phyloP scores from a whole-genome alignment of 129 eudicot species.

The Daucus carota region DNA sequence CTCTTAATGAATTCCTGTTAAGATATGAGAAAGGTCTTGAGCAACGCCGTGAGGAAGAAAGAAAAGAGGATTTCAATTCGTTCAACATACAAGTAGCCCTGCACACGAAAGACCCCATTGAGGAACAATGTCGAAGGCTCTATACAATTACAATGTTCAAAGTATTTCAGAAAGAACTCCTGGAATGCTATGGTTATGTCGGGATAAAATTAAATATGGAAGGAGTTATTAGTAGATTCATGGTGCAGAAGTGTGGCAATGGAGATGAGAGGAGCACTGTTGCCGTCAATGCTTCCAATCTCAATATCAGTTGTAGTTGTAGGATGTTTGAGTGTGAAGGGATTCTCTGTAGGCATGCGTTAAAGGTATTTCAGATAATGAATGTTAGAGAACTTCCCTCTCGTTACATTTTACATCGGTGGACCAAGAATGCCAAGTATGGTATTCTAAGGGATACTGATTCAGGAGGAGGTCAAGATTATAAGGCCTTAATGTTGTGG shows the following conservation, averaged over 20 bases:
- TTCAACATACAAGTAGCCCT: constrained; percentile 54
- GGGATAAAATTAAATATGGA: constrained; percentile 70
- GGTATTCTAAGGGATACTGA: constrained; percentile 63
- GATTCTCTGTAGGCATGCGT: constrained; percentile 71
- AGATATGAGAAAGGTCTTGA: constrained; percentile 73
- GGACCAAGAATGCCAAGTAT: constrained; percentile 69
- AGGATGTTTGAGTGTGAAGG: constrained; percentile 90
- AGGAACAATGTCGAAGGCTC: constrained; percentile 70
- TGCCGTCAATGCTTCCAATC: constrained; percentile 71
- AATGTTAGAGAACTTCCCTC: constrained; percentile 78
- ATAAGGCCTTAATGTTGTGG: constrained; percentile 76
- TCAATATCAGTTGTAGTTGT: constrained; percentile 72
- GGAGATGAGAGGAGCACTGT: constrained; percentile 79
- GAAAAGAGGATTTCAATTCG: constrained; percentile 71
- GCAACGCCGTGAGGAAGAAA: constrained; percentile 70
- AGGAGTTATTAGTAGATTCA: constrained; percentile 68
- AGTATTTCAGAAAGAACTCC: constrained; percentile 75
- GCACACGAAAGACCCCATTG: constrained; percentile 83
- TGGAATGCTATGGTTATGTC: constrained; percentile 67
- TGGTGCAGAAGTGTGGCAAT: constrained; percentile 69
- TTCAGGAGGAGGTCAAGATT: constrained; percentile 69
- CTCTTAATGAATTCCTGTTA: constrained; percentile 45
- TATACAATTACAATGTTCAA: constrained; percentile 63
- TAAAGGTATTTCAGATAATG: constrained; percentile 75
- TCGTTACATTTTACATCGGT: constrained; percentile 67